Base-by-base conservation (phyloP, 352 stramenopile species). In the Phytophthora niederhauseri region DNA sequence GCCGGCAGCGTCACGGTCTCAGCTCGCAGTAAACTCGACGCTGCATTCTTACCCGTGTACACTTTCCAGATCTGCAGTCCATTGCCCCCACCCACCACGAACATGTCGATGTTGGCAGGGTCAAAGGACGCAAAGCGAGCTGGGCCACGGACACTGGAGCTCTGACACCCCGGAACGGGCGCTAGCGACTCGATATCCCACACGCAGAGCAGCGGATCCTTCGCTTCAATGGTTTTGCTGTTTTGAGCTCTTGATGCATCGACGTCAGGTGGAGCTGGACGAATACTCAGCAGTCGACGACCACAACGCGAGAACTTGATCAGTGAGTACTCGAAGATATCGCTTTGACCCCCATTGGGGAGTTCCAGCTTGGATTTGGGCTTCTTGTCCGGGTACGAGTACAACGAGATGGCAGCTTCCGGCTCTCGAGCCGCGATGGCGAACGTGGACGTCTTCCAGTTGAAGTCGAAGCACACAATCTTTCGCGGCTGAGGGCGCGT, bases 321-420 rank as follows among this genome's bases (percentile, higher is more conserved):
- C 19, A 78, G 66, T 11, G 78, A 80, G 71, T 93, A 92, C 73
- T 93, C 87, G 26, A 89, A 85, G 6, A 73, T 46, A 7, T 64
- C 48, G 1, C 75, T 72, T 12, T 65, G 60, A 9, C 68, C 54
- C 2, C 22, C 31, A 9, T 66, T 43, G 19, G 61, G 49, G 0
- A 55, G 20, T 46, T 78, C 64, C 8, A 93, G 68, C 55, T 88
- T 85, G 1, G 78, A 76, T 9, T 82, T 84, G 20, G 78, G 70
- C 70, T 92, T 93, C 73, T 93, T 92, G 73, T 95, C 85, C 1
- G 84, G 84, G 28, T 90, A 85, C 73, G 86, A 89, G 56, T 90
- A 92, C 30, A 95, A 65, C 14, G 75, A 68, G 34, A 95, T 89
- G 38, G 79, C 70, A 0, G 81, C 74, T n/a, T 77, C 68, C 0